Evolutionary conservation across 129 eudicot genomes (phyloP).

Genomic region (Daucus carota): DH1_v3.0 NC_030381.2:46825001-46825500

Average conservation of each 20-base stretch:
- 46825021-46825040: neutral
- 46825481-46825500: slow-evolving; percentile 98
- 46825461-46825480: slow-evolving; percentile 82
- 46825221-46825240: slow-evolving; percentile 71
- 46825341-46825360: slow-evolving; percentile 82
- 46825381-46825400: slow-evolving; percentile 86
- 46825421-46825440: slow-evolving; percentile 94
- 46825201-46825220: slow-evolving; percentile 68
- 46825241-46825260: slow-evolving; percentile 49
- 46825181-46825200: slow-evolving; percentile 65
- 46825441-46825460: slow-evolving; percentile 78
- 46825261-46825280: slow-evolving; percentile 51
- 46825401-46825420: slow-evolving; percentile 79
- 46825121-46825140: slow-evolving; percentile 90
- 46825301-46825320: slow-evolving; percentile 94
- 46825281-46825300: slow-evolving; percentile 54
- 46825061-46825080: slow-evolving; percentile 41
- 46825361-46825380: slow-evolving; percentile 99
- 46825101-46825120: slow-evolving; percentile 95
- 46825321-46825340: slow-evolving; percentile 92
- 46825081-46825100: slow-evolving; percentile 84
- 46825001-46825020: neutral
- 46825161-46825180: slow-evolving; percentile 96
- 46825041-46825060: neutral
- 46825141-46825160: slow-evolving; percentile 65